Evolutionary conservation across 257 asterid genomes (phyloP).

Genomic region (Striga asiatica): DNA sequence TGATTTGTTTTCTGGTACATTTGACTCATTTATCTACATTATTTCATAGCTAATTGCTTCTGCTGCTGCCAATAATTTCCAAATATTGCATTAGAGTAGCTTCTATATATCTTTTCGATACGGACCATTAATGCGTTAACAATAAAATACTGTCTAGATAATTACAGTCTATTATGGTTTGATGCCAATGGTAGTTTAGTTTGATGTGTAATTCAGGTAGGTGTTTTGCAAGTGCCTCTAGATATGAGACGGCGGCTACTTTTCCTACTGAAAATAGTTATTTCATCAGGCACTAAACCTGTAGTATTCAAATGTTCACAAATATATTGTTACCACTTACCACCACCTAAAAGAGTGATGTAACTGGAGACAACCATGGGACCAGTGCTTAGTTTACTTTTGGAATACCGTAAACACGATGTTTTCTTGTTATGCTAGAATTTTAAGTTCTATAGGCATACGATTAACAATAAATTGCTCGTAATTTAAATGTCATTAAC

Average conservation of each 20-base stretch:
- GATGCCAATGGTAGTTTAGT: neutral
- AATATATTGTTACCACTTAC: no score
- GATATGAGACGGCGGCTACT: neutral
- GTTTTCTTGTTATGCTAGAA: neutral
- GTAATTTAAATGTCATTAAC: no score
- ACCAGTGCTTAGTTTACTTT: neutral
- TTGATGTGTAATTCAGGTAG: neutral
- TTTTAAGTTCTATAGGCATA: neutral
- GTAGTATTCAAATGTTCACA: neutral
- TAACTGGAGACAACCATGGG: neutral
- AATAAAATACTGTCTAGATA: no score
- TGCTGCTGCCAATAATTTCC: neutral
- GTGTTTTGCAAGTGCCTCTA: neutral
- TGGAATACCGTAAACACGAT: neutral
- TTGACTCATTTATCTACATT: constrained; percentile 1
- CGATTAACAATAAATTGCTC: neutral
- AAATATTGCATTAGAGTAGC: neutral
- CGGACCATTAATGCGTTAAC: no score
- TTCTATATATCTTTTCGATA: no score
- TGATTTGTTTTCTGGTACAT: neutral
- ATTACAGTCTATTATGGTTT: neutral
- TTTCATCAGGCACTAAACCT: neutral
- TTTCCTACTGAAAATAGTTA: neutral
- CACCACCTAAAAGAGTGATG: neutral
- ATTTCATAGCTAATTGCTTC: neutral